Evolutionary conservation across 176 grass and related monocot species (phyloP).

Genomic region (Triticum urartu): DNA sequence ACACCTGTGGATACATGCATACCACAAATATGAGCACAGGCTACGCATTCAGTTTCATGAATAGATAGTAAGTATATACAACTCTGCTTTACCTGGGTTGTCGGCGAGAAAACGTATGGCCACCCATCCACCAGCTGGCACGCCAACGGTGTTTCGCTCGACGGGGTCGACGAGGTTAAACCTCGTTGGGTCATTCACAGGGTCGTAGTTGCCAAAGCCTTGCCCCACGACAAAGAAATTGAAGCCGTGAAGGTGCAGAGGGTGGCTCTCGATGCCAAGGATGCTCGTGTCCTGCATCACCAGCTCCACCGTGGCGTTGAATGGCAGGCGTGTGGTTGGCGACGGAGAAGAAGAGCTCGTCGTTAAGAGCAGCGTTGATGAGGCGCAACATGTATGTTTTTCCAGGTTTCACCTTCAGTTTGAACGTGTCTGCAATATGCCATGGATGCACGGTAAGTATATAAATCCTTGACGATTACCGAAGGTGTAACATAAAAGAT

Average conservation of each 20-base stretch:
- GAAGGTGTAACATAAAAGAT: neutral
- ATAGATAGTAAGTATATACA: neutral
- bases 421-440: too few species aligned
- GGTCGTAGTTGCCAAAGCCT: slow-evolving; percentile 53
- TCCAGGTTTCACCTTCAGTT: too few species aligned
- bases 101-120: slow-evolving; percentile 54
- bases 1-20: neutral
- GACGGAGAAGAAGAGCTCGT: too few species aligned
- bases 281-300: slow-evolving; percentile 75
- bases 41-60: neutral
- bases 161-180: slow-evolving; percentile 66
- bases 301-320: slow-evolving; percentile 42
- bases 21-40: neutral
- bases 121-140: slow-evolving; percentile 49
- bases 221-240: slow-evolving; percentile 57
- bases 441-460: neutral
- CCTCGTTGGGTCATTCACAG: neutral
- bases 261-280: slow-evolving; percentile 61
- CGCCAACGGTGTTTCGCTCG: slow-evolving; percentile 49
- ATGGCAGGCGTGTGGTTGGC: too few species aligned
- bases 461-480: too few species aligned
- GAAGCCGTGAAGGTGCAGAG: slow-evolving; percentile 63
- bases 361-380: too few species aligned
- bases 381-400: slow-evolving; percentile 41
- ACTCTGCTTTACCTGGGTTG: too few species aligned